Base-by-base conservation (phyloP, 371 early-diverging fungal genomes). In the Mortierella sp. region DNA sequence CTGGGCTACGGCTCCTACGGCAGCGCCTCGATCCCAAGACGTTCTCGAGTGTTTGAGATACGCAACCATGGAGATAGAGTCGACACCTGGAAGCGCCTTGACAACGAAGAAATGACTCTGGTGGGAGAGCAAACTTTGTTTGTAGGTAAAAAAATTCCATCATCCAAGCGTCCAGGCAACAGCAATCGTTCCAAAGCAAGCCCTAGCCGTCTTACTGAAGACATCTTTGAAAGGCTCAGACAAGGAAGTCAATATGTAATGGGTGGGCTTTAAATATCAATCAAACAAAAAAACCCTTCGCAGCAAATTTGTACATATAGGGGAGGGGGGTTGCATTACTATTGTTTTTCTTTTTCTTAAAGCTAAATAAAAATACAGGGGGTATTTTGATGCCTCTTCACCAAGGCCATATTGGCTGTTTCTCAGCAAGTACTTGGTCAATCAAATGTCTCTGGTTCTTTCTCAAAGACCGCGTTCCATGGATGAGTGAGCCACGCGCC, bases 1-100 rank as follows among this genome's bases (percentile, higher is more conserved):
- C 72, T 86, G 1, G 88, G 89, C n/a, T 83, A 87, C 14, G 86
- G 87, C 8, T 83, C 86, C 5, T 89, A 89, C 62, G 89, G 89
- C 39, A 85, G 84, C n/a, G 68, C 80, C 28, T 80, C 86, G 51
- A 30, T 87, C 22, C 84, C 84, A 18, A 79, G 89, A 28, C 83
- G 89, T 2, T 84, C 88, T 1, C 84, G 89, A 18, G 72, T 89
- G 10, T 87, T 84, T 75, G 76, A 85, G 51, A 77, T 89, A 32
- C 65, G 63, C 22, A 70, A 77, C 14, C 61, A 72, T 49, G 89
- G 89, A 9, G 61, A 73, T 12, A 77, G 78, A 1, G 85, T 87
- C 24, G 73, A 70, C 30, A 86, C 89, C 8, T 89, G 89, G 89
- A 89, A 89, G 57, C 67, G 89, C 3, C 66, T 86, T 0, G 79